A percentile compares a stretch with the other conserved stretches of the same genome.
Evolutionary conservation across 768 basidiomycete genomes (phyloP).

Genomic region (Psilocybe sp.): DNA sequence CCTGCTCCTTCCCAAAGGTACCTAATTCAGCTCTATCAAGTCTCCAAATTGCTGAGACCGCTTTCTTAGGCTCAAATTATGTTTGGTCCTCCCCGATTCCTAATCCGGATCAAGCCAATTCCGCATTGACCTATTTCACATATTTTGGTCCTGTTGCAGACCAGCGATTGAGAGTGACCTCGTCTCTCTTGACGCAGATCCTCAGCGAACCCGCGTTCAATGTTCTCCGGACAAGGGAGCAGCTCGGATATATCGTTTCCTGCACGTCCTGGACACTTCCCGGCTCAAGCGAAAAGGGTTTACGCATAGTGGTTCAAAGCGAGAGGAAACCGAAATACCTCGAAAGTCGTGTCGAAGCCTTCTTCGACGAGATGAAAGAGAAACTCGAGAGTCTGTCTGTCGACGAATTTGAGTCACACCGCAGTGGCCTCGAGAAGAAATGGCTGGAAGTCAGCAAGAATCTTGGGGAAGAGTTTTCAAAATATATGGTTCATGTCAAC

Average conservation of each 20-base stretch:
- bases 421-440: conserved; percentile 69
- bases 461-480: conserved; percentile 71
- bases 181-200: conserved; percentile 77
- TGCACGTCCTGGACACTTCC: conserved; percentile 53
- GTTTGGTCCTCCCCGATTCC: conserved; percentile 65
- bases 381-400: conserved; percentile 66
- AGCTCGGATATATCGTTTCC: conserved; percentile 90
- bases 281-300: conserved; percentile 69
- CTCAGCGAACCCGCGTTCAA: conserved; percentile 92
- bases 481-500: conserved; percentile 69
- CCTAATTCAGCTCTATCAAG: not conserved
- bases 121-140: conserved; percentile 80
- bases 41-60: not conserved
- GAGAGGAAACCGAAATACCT: conserved; percentile 78
- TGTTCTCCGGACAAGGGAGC: conserved; percentile 87
- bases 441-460: conserved; percentile 91
- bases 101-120: conserved; percentile 87
- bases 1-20: conserved; percentile 73
- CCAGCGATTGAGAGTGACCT: conserved; percentile 59
- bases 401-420: conserved; percentile 78
- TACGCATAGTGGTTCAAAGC: conserved; percentile 86
- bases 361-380: conserved; percentile 71
- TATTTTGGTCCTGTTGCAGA: conserved; percentile 72
- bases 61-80: conserved; percentile 59
- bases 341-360: conserved; percentile 86